Percentiles rank a stretch among this genome's conserved stretches.
These are phyloP conservation scores for Cutaneotrichosporon sp. DNA, from an alignment of 1,284 basidiomycete species.

Conservation along the genomic window DNA sequence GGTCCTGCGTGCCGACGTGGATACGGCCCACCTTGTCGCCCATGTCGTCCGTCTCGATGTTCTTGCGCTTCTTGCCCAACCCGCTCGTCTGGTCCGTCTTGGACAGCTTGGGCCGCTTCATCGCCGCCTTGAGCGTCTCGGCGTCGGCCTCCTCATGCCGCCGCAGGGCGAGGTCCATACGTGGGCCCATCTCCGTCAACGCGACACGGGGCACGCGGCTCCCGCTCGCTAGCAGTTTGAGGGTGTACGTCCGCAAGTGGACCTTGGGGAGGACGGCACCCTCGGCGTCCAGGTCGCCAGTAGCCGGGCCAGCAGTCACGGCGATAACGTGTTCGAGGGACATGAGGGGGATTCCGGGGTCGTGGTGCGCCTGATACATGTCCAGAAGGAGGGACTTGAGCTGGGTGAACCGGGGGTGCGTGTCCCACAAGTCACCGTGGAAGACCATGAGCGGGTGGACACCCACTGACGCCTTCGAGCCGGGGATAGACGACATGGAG, in stretches of 20 bases:
- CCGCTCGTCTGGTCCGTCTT: conserved; percentile 80
- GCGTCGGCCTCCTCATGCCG: conserved; percentile 68
- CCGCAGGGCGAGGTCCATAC: conserved; percentile 75
- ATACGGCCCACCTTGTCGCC: conserved; percentile 88
- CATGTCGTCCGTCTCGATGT: conserved; percentile 96
- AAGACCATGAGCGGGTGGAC: conserved; percentile 93
- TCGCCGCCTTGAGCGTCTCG: conserved; percentile 73
- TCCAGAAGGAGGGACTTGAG: conserved; percentile 88
- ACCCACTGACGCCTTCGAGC: conserved; percentile 82
- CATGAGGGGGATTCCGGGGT: conserved; percentile 75
- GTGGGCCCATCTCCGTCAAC: conserved; percentile 85
- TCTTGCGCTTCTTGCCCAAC: conserved; percentile 87
- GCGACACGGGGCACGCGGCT: conserved; percentile 73
- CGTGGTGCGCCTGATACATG: conserved; percentile 78
- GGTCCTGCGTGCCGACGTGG: conserved; percentile 85
- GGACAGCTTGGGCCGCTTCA: conserved; percentile 79
- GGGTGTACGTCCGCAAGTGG: conserved; percentile 83
- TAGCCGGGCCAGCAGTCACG: conserved; percentile 64
- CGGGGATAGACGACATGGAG: conserved; percentile 77
- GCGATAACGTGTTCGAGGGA: conserved; percentile 90
- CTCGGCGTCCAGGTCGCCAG: conserved; percentile 42
- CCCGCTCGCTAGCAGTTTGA: conserved; percentile 66
- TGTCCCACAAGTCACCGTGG: conserved; percentile 86
- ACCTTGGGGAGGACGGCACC: conserved; percentile 61
- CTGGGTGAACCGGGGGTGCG: conserved; percentile 82